Base-by-base conservation (phyloP, 331 rosid genomes). In the Erythrophleum ivorense region DNA sequence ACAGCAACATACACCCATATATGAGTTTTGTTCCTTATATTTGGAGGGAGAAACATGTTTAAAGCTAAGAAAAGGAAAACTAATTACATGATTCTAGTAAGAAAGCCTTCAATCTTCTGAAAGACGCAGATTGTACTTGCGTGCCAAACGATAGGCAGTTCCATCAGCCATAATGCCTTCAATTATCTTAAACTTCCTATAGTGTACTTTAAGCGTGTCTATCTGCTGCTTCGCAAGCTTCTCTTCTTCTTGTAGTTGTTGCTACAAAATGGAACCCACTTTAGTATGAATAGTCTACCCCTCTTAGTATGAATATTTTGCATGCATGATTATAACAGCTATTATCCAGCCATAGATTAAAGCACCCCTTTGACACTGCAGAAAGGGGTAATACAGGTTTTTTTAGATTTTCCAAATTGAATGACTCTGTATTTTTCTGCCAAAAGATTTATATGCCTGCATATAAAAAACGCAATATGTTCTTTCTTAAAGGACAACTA, bases 141-240 rank as follows among this genome's bases (percentile, higher is more conserved):
- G 43, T 14, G 43, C 93, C 88, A 95, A 87, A 40, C 84, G 78
- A 19, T 65, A 79, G 19, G 92, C 96, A 83, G 89, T 83, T 86
- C 86, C 91, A 86, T 95, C 98, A 46, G 76, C 1, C 71, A 89
- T 73, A 41, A 95, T 84, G 38, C 82, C 66, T 0, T 89, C 88
- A 31, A 95, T 77, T 81, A 85, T 73, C 84, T 83, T 93, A 33
- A 80, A 87, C 88, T 93, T 95, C 65, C 81, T 84, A 80, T 87
- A 81, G 80, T 86, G 86, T 73, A 58, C 64, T 59, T 83, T 84
- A 16, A 93, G 89, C 13, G 80, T 40, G 2, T 80, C 91, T 34
- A 48, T 63, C 81, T 95, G 98, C 90, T 86, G 88, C 79, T 76
- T 59, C 5, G 89, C 85, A 24, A 95, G 94, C 82, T 90, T 84